These are phyloP conservation scores for Fusarium pseudoanthophilum DNA, from an alignment of 2,329 filamentous ascomycete species.

Conservation along the genomic window DNA sequence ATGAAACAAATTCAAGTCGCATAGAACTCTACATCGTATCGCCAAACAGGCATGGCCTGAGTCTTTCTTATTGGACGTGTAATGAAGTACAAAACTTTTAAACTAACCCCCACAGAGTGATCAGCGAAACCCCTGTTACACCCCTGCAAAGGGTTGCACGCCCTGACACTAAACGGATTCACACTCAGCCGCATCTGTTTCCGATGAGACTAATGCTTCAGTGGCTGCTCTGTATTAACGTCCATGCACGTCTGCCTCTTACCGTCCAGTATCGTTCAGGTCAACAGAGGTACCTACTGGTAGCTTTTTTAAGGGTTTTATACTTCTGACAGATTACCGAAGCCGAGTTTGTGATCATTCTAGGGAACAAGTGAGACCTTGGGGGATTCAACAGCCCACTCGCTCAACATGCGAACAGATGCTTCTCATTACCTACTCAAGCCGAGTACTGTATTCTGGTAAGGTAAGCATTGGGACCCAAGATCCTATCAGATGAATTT, in stretches of 20 bases:
- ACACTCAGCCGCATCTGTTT: constrained; percentile 31
- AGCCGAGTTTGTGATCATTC: neutral
- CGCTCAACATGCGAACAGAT: neutral
- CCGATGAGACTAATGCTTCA: constrained; percentile 1
- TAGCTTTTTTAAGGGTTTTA: neutral
- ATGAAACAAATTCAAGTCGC: neutral
- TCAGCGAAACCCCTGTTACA: neutral
- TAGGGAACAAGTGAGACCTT: neutral
- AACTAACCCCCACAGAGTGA: neutral
- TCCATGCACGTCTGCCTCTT: neutral
- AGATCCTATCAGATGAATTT: no score
- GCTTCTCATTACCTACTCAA: neutral
- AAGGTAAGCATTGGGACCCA: neutral
- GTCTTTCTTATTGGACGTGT: neutral
- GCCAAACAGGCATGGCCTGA: neutral
- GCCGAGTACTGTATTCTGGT: neutral
- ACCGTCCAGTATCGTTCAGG: neutral
- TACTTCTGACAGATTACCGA: neutral
- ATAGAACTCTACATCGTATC: neutral
- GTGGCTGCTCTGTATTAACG: neutral
- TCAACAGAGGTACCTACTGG: neutral
- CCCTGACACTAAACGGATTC: neutral
- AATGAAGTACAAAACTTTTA: neutral
- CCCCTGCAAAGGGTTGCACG: neutral
- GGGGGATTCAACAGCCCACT: neutral